phyloP scores from a whole-genome alignment of 2,329 filamentous ascomycete genomes.

The Torrubiellomyces zombiae region DNA sequence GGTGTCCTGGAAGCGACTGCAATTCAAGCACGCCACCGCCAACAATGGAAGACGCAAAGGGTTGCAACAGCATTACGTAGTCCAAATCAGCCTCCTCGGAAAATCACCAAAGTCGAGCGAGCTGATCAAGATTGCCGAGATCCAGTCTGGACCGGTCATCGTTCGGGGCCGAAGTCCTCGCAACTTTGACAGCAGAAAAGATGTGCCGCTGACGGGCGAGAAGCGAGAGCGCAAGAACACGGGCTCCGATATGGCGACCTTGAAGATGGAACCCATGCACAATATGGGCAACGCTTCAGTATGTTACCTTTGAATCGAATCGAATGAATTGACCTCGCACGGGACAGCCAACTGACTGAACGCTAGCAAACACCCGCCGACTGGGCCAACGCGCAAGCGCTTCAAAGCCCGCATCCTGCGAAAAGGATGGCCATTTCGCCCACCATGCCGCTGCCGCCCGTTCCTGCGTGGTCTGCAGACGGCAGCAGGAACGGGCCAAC shows the following conservation, averaged over 20 bases:
- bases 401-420: slow-evolving; percentile 27
- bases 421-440: slow-evolving; percentile 39
- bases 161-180: slow-evolving; percentile 82
- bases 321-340: no score
- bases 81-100: slow-evolving; percentile 69
- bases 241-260: slow-evolving; percentile 14
- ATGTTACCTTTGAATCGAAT: slow-evolving; percentile 5
- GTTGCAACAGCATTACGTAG: slow-evolving; percentile 85
- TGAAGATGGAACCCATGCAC: slow-evolving; percentile 17
- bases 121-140: slow-evolving; percentile 60
- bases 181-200: slow-evolving; percentile 85
- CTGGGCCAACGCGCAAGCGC: slow-evolving; percentile 26
- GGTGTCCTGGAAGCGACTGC: slow-evolving; percentile 82
- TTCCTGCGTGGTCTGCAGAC: slow-evolving; percentile 32
- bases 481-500: slow-evolving; percentile 9
- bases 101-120: slow-evolving; percentile 54
- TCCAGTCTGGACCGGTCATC: slow-evolving; percentile 84
- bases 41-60: slow-evolving; percentile 93
- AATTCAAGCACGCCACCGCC: slow-evolving; percentile 91
- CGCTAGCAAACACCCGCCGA: slow-evolving; percentile 20
- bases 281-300: slow-evolving; percentile 18
- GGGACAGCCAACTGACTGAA: no score
- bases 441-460: slow-evolving; percentile 31
- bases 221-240: slow-evolving; percentile 31
- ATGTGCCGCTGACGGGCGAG: slow-evolving; percentile 53